These are phyloP conservation scores for Crithidia acanthocephali DNA, from an alignment of 208 protist species.

Conservation along the genomic window DNA sequence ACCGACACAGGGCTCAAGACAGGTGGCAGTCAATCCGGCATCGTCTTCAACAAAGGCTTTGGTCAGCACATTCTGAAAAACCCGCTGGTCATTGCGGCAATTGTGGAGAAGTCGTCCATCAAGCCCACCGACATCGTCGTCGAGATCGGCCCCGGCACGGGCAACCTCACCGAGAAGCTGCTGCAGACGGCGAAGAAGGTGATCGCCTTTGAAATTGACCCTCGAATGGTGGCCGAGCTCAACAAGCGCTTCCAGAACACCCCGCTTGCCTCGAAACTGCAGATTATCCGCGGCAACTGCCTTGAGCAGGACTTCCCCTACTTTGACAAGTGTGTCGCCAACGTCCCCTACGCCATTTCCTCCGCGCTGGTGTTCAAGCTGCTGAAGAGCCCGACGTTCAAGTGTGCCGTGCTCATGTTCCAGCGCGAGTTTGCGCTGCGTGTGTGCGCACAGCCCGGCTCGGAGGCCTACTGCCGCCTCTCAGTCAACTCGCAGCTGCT, in stretches of 20 bases:
- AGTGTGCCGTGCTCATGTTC: constrained; percentile 99
- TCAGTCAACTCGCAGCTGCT: constrained; percentile 99
- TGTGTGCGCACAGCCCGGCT: constrained; percentile 97
- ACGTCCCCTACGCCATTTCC: constrained; percentile 99
- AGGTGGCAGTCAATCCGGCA: constrained; percentile 86
- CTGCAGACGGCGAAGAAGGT: constrained; percentile 97
- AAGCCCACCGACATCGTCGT: constrained; percentile 98
- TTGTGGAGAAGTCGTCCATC: constrained; percentile 97
- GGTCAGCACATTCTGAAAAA: constrained; percentile 99
- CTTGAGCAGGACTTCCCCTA: constrained; percentile 99
- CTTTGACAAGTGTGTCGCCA: constrained; percentile 99
- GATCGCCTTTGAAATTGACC: constrained; percentile 99
- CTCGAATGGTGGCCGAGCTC: constrained; percentile 99
- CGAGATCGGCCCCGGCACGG: constrained; percentile 99
- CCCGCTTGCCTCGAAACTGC: constrained; percentile 89
- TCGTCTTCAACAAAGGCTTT: constrained; percentile 96
- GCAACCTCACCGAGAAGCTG: constrained; percentile 99
- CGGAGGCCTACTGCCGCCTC: constrained; percentile 98
- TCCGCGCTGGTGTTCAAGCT: constrained; percentile 99
- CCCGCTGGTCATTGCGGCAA: constrained; percentile 97
- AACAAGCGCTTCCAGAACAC: constrained; percentile 98
- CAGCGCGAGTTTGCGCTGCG: constrained; percentile 99
- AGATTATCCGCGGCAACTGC: constrained; percentile 99
- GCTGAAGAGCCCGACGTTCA: constrained; percentile 94
- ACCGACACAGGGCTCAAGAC: constrained; percentile 54